Percentiles rank a stretch among this genome's conserved stretches.
These are phyloP conservation scores for Diaporthe sp. DNA, from an alignment of 2,329 filamentous ascomycete species.

Conservation along the genomic window DNA sequence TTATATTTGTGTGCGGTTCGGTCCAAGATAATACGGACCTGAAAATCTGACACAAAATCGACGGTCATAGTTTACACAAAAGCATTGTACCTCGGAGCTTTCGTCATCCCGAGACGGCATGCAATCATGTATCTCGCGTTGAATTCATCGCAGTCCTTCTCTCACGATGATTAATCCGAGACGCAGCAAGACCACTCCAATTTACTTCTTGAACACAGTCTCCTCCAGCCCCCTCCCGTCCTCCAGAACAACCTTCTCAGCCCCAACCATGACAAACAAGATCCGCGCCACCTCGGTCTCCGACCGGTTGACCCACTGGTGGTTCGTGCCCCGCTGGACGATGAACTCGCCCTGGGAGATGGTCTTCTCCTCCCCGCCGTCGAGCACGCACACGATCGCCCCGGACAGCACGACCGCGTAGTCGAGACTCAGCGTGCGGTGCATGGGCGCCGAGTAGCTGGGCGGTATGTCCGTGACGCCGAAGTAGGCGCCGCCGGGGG, in stretches of 20 bases:
- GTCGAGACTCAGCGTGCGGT: conserved; percentile 58
- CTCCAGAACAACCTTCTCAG: conserved; percentile 55
- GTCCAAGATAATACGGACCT: not conserved
- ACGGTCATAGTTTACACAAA: not conserved
- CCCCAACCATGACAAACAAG: conserved; percentile 56
- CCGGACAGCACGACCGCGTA: conserved; percentile 57
- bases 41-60: not conserved
- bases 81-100: not conserved
- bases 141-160: too few species aligned
- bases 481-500: conserved; percentile 54
- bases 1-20: not conserved
- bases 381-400: conserved; percentile 56
- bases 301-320: conserved; percentile 59
- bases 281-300: conserved; percentile 53
- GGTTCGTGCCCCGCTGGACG: conserved; percentile 59
- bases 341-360: conserved; percentile 56
- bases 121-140: not conserved
- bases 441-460: conserved; percentile 53
- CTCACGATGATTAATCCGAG: too few species aligned
- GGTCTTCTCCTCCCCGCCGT: conserved; percentile 57
- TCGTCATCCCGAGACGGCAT: not conserved
- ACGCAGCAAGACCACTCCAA: not conserved
- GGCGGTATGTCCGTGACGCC: conserved; percentile 52
- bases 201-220: conserved; percentile 43
- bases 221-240: conserved; percentile 56